These are phyloP conservation scores for Boletales sp. DNA, from an alignment of 768 basidiomycete species.

Conservation along the genomic window DNA sequence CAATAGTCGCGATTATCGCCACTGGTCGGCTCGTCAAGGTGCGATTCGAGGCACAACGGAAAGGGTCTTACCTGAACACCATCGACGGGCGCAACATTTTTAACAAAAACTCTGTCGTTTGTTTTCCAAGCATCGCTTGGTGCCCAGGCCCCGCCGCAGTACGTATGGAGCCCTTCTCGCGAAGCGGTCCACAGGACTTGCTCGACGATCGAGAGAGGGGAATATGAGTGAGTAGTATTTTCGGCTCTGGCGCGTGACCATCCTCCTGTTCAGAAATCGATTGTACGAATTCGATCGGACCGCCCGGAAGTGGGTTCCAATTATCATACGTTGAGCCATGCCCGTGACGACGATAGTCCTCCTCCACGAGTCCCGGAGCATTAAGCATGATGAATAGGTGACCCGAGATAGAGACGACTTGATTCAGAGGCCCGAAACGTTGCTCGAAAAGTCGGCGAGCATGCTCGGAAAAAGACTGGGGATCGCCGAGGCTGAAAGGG, in stretches of 20 bases:
- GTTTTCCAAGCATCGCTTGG: slow-evolving; percentile 77
- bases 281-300: slow-evolving; percentile 60
- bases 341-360: slow-evolving; percentile 67
- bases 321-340: slow-evolving; percentile 45
- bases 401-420: slow-evolving; percentile 56
- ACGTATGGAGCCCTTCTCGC: slow-evolving; percentile 70
- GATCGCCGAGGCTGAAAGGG: slow-evolving; percentile 49
- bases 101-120: slow-evolving; percentile 72
- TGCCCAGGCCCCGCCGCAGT: slow-evolving; percentile 79
- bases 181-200: slow-evolving; percentile 70
- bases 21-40: slow-evolving; percentile 32
- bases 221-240: slow-evolving; percentile 79
- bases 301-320: slow-evolving; percentile 53
- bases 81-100: slow-evolving; percentile 58
- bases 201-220: slow-evolving; percentile 75
- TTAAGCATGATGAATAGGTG: slow-evolving; percentile 73
- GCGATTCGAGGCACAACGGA: not conserved
- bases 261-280: slow-evolving; percentile 35
- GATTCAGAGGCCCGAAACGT: slow-evolving; percentile 69
- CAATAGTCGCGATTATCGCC: slow-evolving; percentile 94
- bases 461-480: slow-evolving; percentile 46
- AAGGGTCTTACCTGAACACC: slow-evolving; percentile 63
- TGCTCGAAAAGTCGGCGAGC: slow-evolving; percentile 56
- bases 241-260: slow-evolving; percentile 19
- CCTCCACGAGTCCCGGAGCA: slow-evolving; percentile 77